Conservation (phyloP, 345 rosid species). For the Combretum micranthum region DNA sequence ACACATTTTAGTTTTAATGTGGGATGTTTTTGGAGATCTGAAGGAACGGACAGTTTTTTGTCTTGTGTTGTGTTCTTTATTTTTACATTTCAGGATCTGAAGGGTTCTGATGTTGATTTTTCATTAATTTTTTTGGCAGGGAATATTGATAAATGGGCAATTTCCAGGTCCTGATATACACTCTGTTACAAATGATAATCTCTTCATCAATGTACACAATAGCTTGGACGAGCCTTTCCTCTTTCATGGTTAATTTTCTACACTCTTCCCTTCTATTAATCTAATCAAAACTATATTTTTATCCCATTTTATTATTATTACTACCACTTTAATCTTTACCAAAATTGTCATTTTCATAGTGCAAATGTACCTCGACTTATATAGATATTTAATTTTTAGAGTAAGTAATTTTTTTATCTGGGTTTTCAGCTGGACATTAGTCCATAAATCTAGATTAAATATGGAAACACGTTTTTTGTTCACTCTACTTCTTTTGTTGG, state of each 20-base stretch:
- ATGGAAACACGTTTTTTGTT: too few relatives aligned
- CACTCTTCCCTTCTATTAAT: background rate
- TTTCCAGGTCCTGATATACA: conserved; percentile 88
- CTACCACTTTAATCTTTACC: background rate
- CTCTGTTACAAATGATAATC: conserved; percentile 73
- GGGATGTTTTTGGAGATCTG: too few relatives aligned
- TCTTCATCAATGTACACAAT: conserved; percentile 66
- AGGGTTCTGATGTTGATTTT: background rate
- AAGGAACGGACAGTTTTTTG: too few relatives aligned
- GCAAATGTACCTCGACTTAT: too few relatives aligned
- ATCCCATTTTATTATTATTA: background rate
- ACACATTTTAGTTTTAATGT: too few relatives aligned
- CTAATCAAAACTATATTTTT: background rate
- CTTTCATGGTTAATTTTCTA: conserved; percentile 43
- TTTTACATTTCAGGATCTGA: background rate
- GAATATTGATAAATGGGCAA: conserved; percentile 73
- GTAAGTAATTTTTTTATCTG: too few relatives aligned
- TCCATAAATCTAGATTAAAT: too few relatives aligned
- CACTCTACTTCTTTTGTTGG: too few relatives aligned
- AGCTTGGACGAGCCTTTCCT: conserved; percentile 75
- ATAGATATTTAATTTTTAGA: too few relatives aligned
- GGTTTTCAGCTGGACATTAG: too few relatives aligned
- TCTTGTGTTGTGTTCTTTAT: too few relatives aligned
- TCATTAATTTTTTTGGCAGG: too few relatives aligned
- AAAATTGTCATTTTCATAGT: background rate